Evolutionary conservation across 1,139 yeast genomes (phyloP).

Genomic region (Diutina catenulata): DNA sequence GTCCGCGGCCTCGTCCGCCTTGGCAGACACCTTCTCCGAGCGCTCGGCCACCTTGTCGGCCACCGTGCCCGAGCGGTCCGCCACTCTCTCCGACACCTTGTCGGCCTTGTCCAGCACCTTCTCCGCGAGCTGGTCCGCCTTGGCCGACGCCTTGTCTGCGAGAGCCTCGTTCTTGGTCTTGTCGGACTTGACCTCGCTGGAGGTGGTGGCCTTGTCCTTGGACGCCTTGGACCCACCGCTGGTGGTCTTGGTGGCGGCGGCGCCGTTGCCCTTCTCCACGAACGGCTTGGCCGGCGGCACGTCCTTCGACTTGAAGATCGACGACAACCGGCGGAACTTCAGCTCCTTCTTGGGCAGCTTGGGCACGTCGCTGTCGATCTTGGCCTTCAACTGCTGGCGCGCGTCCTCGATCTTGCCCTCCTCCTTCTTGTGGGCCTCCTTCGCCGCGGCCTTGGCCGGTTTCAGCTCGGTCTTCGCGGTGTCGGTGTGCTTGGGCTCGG

Average conservation of each 20-base stretch:
- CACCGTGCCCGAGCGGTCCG: not conserved
- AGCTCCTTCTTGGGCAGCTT: not conserved
- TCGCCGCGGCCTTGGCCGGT: slow-evolving; percentile 6
- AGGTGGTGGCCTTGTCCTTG: not conserved
- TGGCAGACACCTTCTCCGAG: not conserved
- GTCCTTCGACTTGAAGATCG: not conserved
- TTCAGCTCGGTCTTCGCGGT: slow-evolving; percentile 5
- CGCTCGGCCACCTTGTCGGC: too few relatives aligned
- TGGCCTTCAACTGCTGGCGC: slow-evolving; percentile 13
- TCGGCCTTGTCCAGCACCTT: too few relatives aligned
- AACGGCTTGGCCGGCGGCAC: slow-evolving; percentile 7
- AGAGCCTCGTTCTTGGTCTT: not conserved
- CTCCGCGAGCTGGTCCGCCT: not conserved
- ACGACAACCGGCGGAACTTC: not conserved
- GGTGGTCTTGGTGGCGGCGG: slow-evolving; percentile 9
- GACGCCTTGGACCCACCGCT: slow-evolving; percentile 6
- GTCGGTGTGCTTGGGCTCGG: slow-evolving; percentile 9
- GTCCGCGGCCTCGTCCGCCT: not conserved
- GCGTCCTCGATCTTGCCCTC: slow-evolving; percentile 9
- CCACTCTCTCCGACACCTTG: too few relatives aligned
- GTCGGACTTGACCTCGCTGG: not conserved
- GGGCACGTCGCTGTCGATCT: not conserved
- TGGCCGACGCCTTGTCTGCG: not conserved
- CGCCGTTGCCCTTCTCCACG: too few relatives aligned
- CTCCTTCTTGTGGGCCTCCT: slow-evolving; percentile 8